Evolutionary conservation across 164 flowering plant genomes (phyloP).

Genomic region (Hamamelis virginiana): DNA sequence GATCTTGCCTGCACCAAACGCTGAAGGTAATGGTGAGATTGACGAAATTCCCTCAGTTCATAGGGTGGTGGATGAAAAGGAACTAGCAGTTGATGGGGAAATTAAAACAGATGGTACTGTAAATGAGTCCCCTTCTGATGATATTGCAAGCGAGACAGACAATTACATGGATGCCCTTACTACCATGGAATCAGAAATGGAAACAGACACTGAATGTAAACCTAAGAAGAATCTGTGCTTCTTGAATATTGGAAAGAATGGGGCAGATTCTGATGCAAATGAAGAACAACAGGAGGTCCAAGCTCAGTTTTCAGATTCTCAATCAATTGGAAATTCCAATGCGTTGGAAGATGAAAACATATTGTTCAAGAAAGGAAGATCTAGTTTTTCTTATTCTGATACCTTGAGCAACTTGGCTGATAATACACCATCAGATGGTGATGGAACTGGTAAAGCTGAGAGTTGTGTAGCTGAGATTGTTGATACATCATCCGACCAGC

Average conservation of each 20-base stretch:
- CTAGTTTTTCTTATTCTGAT: slow-evolving; percentile 44
- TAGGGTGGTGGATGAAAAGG: slow-evolving; percentile 34
- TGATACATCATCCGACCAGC: slow-evolving; percentile 22
- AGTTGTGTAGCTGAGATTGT: slow-evolving; percentile 21
- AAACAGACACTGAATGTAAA: slow-evolving; percentile 59
- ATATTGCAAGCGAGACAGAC: slow-evolving; percentile 68
- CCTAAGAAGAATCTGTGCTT: slow-evolving; percentile 27
- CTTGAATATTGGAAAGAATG: slow-evolving; percentile 21
- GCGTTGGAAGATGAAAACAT: slow-evolving; percentile 53
- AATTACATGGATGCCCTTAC: slow-evolving; percentile 82
- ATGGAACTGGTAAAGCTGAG: slow-evolving; percentile 29
- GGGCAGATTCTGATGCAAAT: slow-evolving; percentile 40
- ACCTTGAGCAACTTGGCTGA: slow-evolving; percentile 39
- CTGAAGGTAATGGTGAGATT: slow-evolving; percentile 25
- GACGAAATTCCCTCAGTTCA: slow-evolving; percentile 25
- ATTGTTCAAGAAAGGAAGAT: slow-evolving; percentile 38
- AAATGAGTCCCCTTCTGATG: slow-evolving; percentile 61
- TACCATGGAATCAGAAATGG: slow-evolving; percentile 81
- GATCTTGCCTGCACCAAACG: slow-evolving; percentile 24
- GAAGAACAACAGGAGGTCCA: slow-evolving; percentile 34
- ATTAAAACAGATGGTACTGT: slow-evolving; percentile 27
- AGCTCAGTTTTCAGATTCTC: slow-evolving; percentile 48
- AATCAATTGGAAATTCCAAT: slow-evolving; percentile 50
- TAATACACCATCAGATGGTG: slow-evolving; percentile 31
- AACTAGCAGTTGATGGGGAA: slow-evolving; percentile 34